These are phyloP conservation scores for Selaginella tamariscina DNA, from an alignment of 75 land plant genomes.

Conservation along the genomic window DNA sequence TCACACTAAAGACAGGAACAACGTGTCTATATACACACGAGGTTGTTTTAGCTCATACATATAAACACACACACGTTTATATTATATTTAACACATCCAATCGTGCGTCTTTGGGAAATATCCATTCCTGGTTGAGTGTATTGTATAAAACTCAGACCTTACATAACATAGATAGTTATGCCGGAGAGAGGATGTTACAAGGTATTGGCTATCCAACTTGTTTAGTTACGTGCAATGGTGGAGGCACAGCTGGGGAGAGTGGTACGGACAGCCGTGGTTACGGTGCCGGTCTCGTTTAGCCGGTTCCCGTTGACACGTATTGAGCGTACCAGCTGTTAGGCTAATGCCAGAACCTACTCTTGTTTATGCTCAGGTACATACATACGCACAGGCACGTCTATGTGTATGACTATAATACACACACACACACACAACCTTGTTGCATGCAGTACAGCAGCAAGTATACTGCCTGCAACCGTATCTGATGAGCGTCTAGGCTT, in stretches of 20 bases:
- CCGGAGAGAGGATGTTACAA: no score
- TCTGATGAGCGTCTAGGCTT: conserved; percentile 44
- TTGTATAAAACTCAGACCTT: conserved; percentile 63
- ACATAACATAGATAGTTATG: conserved; percentile 51
- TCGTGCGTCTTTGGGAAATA: conserved; percentile 34
- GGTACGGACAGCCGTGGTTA: conserved; percentile 45
- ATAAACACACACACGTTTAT: no score
- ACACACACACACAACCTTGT: no score
- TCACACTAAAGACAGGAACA: no score
- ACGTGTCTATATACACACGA: no score
- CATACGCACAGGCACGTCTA: no score
- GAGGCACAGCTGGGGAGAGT: conserved; percentile 35
- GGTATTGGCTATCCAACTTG: conserved; percentile 46
- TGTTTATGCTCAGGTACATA: conserved; percentile 43
- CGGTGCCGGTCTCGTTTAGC: conserved; percentile 60
- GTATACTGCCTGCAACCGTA: conserved; percentile 22
- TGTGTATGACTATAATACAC: no score
- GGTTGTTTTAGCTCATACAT: no score
- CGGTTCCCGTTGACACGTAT: conserved; percentile 53
- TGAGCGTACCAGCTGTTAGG: conserved; percentile 42
- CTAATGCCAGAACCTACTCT: conserved; percentile 75
- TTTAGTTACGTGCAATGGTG: conserved; percentile 50
- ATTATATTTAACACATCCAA: no score
- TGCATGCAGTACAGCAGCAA: conserved; percentile 82
- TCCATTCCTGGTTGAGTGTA: conserved; percentile 55